These are phyloP conservation scores for Claviceps digitariae DNA, from an alignment of 2,329 filamentous ascomycete species.

Conservation along the genomic window DNA sequence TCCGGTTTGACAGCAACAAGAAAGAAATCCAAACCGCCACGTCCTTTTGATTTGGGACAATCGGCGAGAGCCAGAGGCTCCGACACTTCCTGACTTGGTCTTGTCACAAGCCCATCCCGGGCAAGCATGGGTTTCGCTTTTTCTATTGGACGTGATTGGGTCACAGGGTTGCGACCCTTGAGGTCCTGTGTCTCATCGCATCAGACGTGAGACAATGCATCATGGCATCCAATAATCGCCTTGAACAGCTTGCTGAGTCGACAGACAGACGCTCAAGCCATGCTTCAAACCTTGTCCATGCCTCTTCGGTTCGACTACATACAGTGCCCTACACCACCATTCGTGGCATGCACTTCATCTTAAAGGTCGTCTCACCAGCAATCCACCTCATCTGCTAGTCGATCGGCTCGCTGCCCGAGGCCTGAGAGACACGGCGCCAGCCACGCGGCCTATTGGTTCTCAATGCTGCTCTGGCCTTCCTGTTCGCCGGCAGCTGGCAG, in stretches of 20 bases:
- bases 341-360: not conserved
- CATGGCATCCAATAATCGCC: not conserved
- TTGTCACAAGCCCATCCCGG: conserved; percentile 3
- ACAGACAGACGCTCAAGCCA: not conserved
- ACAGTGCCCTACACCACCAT: not conserved
- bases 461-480: not conserved
- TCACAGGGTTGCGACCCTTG: not conserved
- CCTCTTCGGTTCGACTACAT: not conserved
- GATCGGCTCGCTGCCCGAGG: conserved; percentile 1
- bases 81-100: conserved; percentile 1
- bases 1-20: too few species aligned
- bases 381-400: not conserved
- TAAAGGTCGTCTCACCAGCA: not conserved
- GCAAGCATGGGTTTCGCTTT: not conserved
- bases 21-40: too few species aligned
- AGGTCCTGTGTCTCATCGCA: not conserved
- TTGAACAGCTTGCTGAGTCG: not conserved
- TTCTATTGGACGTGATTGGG: not conserved
- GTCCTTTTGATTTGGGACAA: not conserved
- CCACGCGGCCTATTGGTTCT: not conserved
- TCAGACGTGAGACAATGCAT: conserved; percentile 1
- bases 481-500: not conserved
- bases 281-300: not conserved
- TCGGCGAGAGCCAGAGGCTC: not conserved
- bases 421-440: not conserved